phyloP scores from a whole-genome alignment of 352 stramenopile genomes.

The Phytophthora crassamura region DNA sequence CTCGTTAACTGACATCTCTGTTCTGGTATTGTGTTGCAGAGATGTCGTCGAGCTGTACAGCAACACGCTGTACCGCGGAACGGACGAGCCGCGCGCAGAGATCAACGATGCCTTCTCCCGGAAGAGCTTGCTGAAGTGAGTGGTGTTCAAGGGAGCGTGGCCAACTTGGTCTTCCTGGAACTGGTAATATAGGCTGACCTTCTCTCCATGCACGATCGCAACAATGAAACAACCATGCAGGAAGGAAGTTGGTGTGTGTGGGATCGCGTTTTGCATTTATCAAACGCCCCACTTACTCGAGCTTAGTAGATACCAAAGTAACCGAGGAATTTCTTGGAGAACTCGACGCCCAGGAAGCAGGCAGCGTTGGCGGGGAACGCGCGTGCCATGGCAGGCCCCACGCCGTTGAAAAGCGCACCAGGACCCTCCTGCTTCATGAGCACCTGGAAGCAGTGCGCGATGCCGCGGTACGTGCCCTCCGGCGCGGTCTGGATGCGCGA shows the following conservation, averaged over 20 bases:
- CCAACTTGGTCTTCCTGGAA: too few relatives aligned
- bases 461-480: slow-evolving; percentile 94
- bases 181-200: not conserved
- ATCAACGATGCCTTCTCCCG: slow-evolving; percentile 88
- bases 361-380: slow-evolving; percentile 97
- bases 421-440: slow-evolving; percentile 96
- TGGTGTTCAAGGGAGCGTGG: not conserved
- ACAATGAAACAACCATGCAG: slow-evolving; percentile 7
- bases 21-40: slow-evolving; percentile 35
- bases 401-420: slow-evolving; percentile 93
- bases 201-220: not conserved
- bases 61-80: slow-evolving; percentile 87
- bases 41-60: slow-evolving; percentile 85
- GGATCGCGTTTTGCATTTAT: slow-evolving; percentile 28
- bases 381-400: slow-evolving; percentile 93
- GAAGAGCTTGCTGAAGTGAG: slow-evolving; percentile 73
- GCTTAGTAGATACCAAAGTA: slow-evolving; percentile 80
- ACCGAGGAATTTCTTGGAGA: slow-evolving; percentile 86
- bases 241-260: not conserved
- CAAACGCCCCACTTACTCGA: slow-evolving; percentile 13
- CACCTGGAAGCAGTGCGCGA: slow-evolving; percentile 92
- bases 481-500: slow-evolving; percentile 96
- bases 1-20: slow-evolving; percentile 18
- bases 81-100: slow-evolving; percentile 81
- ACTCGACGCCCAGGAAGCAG: slow-evolving; percentile 94